Base-by-base conservation (phyloP, 805 yeast species). In the Candida khao-thaluensis region DNA sequence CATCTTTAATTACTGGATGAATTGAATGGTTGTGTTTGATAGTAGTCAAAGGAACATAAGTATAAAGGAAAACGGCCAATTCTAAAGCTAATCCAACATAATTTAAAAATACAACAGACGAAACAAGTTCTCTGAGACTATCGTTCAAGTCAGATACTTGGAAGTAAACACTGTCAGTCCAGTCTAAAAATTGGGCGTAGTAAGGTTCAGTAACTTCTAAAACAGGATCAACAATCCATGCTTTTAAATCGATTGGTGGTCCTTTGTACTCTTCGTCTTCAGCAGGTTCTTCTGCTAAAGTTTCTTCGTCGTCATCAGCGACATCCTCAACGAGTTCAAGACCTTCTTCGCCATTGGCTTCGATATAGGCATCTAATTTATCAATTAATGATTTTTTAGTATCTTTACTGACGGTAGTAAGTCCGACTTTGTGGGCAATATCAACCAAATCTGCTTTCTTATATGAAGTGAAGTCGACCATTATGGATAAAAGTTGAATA, bases 361-460 rank as follows among this genome's bases (percentile, higher is more conserved):
- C 43, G 34, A 64, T 50, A 44, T 52, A 64, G 6, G 41, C 47
- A 23, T 59, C 62, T 37, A 69, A 54, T 43, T 64, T 69, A 29
- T 67, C 72, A 20, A 66, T 52, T 51, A 69, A 61, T 3, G 61
- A 52, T 48, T 60, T 64, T 53, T 69, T 69, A 31, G 73, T 68
- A 49, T 67, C 72, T 48, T 68, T 69, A 29, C 64, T 44, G 35
- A 56, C 50, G 25, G 62, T 56, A 34, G 57, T 50, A 21, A 66
- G 46, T 24, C 64, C 72, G 27, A 63, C 59, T 43, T 62, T 63
- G 28, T 51, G 60, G 43, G 63, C 61, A 27, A 59, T 64, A 30
- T 48, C 51, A 47, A 61, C 53, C 44, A 69, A 56, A 38, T 69
- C 74, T 30, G 71, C 70, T 51, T 69, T 69, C 47, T 63, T 69